Evolutionary conservation across 352 stramenopile genomes (phyloP), one percentile per base, ranked within the genome.

Genomic region (Phytopythium montanum): DNA sequence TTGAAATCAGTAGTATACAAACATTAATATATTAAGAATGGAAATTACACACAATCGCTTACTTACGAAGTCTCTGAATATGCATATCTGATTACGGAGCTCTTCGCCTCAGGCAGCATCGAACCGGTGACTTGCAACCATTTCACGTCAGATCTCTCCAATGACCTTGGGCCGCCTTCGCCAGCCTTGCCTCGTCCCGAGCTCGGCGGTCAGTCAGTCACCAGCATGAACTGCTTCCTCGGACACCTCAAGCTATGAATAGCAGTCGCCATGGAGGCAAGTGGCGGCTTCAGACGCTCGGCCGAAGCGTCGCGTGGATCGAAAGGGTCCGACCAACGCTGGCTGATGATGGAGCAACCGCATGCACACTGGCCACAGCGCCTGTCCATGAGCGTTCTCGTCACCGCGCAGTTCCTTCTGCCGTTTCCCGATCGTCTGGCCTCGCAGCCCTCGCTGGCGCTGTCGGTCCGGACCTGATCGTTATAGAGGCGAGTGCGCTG

Each of bases 11-110:
- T 21, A 13, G 34, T 28, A 6, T 16, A 21, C 26, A 0, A 5
- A 7, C 26, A 29, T 3, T 56, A 56, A 45, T 21, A 13, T 45
- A 31, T 3, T n/a, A 9, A 18, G 8, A 42, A 38, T 16, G 9
- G 33, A 18, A 19, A 31, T 26, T 55, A 33, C 8, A 48, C 4
- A 5, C 14, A 1, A 31, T 21, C 34, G 23, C 8, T 25, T 12
- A 21, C 16, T 34, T 10, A 51, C 14, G 5, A 38, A 3, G 28
- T 25, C 38, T 49, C 18, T 50, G 25, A 28, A 9, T 14, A 39
- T 6, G 1, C 23, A n/a, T 59, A 50, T 59, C 53, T 59, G 53
- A 59, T 59, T 58, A 58, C 36, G 36, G 23, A 36, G 33, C 23
- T 25, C 13, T 48, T 48, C 33, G 52, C 23, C n/a, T 46, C 29